Conservation (phyloP, 2,329 filamentous ascomycete species). For the Aspergillus piperis region DNA sequence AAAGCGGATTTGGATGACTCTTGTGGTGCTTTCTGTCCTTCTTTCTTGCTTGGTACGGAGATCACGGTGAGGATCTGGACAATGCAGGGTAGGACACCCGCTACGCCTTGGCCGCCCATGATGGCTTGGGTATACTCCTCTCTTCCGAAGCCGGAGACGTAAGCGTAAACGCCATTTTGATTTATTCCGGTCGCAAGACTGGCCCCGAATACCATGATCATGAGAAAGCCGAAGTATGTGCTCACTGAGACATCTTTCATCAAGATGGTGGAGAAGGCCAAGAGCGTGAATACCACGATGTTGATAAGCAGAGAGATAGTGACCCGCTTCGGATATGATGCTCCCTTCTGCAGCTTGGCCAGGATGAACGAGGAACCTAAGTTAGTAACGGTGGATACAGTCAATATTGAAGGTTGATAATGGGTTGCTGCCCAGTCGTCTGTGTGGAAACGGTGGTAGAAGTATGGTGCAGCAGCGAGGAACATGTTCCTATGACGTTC, state of each 20-base stretch:
- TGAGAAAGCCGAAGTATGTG: slow-evolving; percentile 76
- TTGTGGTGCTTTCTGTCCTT: slow-evolving; percentile 39
- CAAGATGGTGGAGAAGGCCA: slow-evolving; percentile 75
- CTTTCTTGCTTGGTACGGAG: slow-evolving; percentile 55
- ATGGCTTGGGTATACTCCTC: slow-evolving; percentile 93
- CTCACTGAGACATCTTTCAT: slow-evolving; percentile 64
- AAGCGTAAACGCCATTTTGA: slow-evolving; percentile 94
- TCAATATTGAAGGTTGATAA: slow-evolving; percentile 88
- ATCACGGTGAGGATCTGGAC: slow-evolving; percentile 85
- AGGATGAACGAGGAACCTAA: slow-evolving; percentile 74
- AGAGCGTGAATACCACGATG: slow-evolving; percentile 70
- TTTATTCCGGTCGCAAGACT: slow-evolving; percentile 80
- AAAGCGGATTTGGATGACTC: slow-evolving; percentile 72
- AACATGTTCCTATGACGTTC: slow-evolving; percentile 85
- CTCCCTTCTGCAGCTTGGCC: slow-evolving; percentile 75
- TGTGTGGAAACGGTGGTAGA: slow-evolving; percentile 74
- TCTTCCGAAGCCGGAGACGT: slow-evolving; percentile 79
- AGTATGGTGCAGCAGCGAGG: slow-evolving; percentile 90
- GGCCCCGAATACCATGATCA: slow-evolving; percentile 77
- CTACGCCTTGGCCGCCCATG: slow-evolving; percentile 91
- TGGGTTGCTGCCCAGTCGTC: slow-evolving; percentile 72
- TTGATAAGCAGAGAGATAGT: slow-evolving; percentile 74
- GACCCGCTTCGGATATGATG: slow-evolving; percentile 87
- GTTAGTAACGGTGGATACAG: slow-evolving; percentile 82
- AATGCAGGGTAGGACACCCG: slow-evolving; percentile 83